Evolutionary conservation across 768 basidiomycete genomes (phyloP).

Genomic region (Kondoa malvinella): DNA sequence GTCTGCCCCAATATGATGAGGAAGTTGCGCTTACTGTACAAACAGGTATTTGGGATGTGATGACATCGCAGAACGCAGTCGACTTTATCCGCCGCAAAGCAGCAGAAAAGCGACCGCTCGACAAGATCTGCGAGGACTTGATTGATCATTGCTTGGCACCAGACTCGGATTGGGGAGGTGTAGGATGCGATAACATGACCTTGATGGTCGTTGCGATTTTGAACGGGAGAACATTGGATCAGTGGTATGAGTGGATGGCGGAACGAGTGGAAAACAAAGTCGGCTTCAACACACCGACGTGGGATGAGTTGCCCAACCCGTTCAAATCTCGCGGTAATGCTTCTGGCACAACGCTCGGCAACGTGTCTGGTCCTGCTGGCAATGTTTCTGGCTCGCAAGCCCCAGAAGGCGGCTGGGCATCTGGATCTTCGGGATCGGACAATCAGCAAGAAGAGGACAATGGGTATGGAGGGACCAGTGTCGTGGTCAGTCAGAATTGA

Average conservation of each 20-base stretch:
- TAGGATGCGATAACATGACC: constrained; percentile 99
- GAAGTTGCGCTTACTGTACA: background rate
- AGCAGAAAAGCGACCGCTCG: constrained; percentile 56
- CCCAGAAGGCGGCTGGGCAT: background rate
- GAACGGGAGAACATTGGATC: constrained; percentile 66
- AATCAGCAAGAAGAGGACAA: background rate
- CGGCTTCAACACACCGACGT: constrained; percentile 59
- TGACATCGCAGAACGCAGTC: constrained; percentile 78
- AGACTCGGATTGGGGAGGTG: constrained; percentile 76
- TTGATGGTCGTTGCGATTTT: constrained; percentile 75
- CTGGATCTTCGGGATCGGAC: background rate
- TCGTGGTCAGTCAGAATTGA: background rate
- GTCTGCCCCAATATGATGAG: constrained; percentile 22
- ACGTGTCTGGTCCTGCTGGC: background rate
- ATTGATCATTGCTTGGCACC: constrained; percentile 89
- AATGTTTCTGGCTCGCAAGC: background rate
- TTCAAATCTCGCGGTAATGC: background rate
- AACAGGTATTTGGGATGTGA: constrained; percentile 96
- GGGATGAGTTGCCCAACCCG: background rate
- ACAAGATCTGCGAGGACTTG: constrained; percentile 72
- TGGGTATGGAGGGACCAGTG: background rate
- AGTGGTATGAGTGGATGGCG: constrained; percentile 81
- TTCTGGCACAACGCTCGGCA: background rate
- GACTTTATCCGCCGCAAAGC: constrained; percentile 71
- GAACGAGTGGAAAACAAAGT: constrained; percentile 58